Conservation (phyloP, 2,329 filamentous ascomycete genomes). For the Scedosporium boydii region DNA sequence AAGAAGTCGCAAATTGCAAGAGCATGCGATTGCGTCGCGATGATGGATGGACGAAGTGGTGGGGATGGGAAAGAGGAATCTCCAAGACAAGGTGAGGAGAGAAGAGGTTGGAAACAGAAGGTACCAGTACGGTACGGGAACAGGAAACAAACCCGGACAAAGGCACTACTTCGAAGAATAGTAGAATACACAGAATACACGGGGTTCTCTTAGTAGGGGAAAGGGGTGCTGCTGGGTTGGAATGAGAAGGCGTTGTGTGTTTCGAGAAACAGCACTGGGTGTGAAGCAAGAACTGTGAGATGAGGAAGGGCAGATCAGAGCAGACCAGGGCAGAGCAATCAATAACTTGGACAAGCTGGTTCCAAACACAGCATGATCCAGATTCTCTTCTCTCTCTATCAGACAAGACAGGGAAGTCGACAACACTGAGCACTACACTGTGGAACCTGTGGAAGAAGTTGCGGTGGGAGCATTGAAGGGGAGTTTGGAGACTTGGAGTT, state of each 20-base stretch:
- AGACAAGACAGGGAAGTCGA: neutral
- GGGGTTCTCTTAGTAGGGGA: neutral
- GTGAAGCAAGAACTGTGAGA: neutral
- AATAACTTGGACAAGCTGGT: neutral
- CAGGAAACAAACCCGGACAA: neutral
- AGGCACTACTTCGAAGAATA: neutral
- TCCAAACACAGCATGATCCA: neutral
- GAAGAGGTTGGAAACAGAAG: neutral
- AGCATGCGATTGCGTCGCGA: neutral
- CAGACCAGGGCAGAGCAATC: neutral
- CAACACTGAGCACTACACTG: too few species aligned
- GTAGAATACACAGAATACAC: neutral
- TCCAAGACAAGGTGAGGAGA: neutral
- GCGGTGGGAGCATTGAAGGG: neutral
- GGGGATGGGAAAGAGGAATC: neutral
- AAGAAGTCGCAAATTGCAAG: neutral
- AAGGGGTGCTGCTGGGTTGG: neutral
- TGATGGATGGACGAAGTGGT: neutral
- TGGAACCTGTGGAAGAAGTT: neutral
- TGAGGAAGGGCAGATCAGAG: neutral
- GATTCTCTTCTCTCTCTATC: neutral
- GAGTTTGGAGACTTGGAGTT: neutral
- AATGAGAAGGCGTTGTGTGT: neutral
- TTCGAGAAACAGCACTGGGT: neutral
- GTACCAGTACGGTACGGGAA: neutral